These are phyloP conservation scores for Suillus clintonianus DNA, from an alignment of 768 basidiomycete genomes.

Conservation along the genomic window DNA sequence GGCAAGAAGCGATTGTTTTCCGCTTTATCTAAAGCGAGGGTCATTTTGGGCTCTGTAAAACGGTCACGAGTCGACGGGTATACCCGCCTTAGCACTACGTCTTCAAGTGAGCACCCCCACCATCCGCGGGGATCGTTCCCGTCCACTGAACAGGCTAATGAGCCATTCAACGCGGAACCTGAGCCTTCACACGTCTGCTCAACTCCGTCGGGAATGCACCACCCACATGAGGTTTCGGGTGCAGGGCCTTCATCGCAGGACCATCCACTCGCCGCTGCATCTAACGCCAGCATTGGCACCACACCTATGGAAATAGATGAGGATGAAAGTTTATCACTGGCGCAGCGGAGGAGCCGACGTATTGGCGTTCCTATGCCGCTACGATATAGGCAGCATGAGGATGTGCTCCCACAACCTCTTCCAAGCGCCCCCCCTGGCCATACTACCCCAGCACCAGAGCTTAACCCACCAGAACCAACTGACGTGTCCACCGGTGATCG, in stretches of 20 bases:
- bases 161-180: background rate
- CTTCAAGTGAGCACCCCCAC: background rate
- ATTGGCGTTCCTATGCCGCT: background rate
- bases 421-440: background rate
- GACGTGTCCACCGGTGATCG: background rate
- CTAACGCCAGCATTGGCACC: background rate
- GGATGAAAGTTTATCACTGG: background rate
- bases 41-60: background rate
- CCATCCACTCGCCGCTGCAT: no score
- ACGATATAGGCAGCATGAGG: background rate
- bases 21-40: background rate
- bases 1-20: background rate
- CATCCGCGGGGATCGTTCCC: background rate
- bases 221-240: background rate
- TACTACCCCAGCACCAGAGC: background rate
- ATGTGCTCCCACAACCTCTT: constrained; percentile 3
- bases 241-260: background rate
- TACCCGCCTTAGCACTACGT: background rate
- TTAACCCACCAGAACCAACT: background rate
- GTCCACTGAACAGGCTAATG: background rate
- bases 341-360: background rate
- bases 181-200: background rate
- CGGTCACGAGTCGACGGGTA: background rate
- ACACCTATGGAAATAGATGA: background rate
- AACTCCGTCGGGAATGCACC: background rate